Conservation (phyloP, 345 rosid genomes). For the Sapria himalayana region DNA sequence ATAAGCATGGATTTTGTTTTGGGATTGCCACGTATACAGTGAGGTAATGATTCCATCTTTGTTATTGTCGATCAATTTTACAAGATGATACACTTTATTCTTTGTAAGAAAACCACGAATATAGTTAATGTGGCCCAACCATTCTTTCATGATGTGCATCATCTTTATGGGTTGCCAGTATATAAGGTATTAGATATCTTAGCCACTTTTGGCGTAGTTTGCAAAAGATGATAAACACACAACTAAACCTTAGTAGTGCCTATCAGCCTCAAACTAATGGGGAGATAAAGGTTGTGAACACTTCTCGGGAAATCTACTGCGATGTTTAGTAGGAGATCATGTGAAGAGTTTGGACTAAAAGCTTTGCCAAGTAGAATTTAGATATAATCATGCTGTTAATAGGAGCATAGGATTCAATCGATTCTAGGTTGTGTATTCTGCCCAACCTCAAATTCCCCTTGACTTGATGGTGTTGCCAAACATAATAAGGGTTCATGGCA, state of each 20-base stretch:
- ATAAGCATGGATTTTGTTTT: not conserved
- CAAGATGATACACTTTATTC: not conserved
- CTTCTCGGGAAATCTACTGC: not conserved
- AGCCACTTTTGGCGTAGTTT: not conserved
- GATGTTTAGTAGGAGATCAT: not conserved
- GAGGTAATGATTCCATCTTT: constrained; percentile 1
- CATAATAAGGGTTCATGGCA: not conserved
- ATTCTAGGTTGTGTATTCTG: not conserved
- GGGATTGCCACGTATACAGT: too few species aligned
- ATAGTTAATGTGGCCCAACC: not conserved
- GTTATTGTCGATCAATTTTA: not conserved
- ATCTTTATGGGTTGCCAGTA: not conserved
- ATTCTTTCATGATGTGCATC: not conserved
- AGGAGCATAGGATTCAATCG: not conserved
- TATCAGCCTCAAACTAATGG: constrained; percentile 1
- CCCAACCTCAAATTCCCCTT: not conserved
- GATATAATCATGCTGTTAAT: not conserved
- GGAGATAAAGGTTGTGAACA: not conserved
- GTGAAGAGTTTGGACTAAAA: not conserved
- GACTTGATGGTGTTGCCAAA: too few species aligned
- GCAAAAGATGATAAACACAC: not conserved
- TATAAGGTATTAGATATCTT: not conserved
- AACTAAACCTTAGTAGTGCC: not conserved
- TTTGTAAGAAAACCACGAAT: not conserved
- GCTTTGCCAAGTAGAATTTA: not conserved